Conservation (phyloP, 345 rosid species). For the Salix suchowensis region DNA sequence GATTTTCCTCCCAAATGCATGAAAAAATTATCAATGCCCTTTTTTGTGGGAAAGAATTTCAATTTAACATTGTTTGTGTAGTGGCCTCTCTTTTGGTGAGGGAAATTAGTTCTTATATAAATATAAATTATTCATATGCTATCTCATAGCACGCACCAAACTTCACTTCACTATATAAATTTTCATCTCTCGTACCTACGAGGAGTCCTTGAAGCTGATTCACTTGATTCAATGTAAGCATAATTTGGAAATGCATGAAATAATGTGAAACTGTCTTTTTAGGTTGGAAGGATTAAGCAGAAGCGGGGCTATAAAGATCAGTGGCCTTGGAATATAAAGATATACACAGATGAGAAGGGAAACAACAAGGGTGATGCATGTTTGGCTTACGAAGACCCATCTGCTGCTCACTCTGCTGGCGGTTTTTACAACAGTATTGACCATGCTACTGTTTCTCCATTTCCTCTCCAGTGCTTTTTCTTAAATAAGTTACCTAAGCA, state of each 20-base stretch:
- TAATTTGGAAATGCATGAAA: neutral
- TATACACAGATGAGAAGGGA: constrained; percentile 91
- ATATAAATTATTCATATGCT: neutral
- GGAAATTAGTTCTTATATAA: neutral
- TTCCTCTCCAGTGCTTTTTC: neutral
- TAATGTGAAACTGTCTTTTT: constrained; percentile 3
- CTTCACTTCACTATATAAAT: neutral
- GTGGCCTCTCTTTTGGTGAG: neutral
- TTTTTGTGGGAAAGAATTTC: neutral
- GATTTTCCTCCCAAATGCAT: neutral
- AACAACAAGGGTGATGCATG: constrained; percentile 88
- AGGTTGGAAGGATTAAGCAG: constrained; percentile 97
- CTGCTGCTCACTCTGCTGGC: constrained; percentile 93
- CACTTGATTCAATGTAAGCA: neutral
- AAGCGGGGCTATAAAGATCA: constrained; percentile 97
- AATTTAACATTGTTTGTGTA: neutral
- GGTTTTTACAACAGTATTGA: constrained; percentile 71
- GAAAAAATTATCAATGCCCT: neutral
- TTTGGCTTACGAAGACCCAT: constrained; percentile 92
- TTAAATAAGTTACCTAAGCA: neutral
- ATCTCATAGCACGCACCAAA: neutral
- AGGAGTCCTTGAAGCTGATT: neutral
- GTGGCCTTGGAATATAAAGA: constrained; percentile 94
- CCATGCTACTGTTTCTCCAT: constrained; percentile 4
- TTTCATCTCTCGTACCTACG: neutral